Evolutionary conservation across 257 asterid genomes (phyloP), one percentile per base, ranked within the genome.

Genomic region (Plectranthus barbatus): DNA sequence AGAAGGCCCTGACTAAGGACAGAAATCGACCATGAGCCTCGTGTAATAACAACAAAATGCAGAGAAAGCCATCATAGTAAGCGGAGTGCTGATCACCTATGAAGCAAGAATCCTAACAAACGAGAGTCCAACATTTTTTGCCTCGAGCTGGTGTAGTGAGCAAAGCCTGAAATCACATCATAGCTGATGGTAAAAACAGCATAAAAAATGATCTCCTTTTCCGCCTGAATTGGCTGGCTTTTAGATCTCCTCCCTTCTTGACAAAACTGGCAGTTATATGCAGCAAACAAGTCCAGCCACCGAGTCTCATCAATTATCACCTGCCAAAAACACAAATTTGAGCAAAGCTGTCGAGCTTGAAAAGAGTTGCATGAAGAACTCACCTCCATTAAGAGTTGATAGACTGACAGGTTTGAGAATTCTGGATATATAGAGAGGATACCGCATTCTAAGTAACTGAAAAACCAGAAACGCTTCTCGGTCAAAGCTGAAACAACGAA

Each of bases 321-420:
- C 96, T 88, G 81, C 50, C 15, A 60, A 50, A 39, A 75, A 7
- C 44, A 56, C 18, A 44, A 34, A 44, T 56, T n/a, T 2, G 2
- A 40, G 51, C 13, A 34, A 41, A 15, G 7, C 15, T 4, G 21
- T 49, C 72, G 34, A 14, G 36, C 12, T 53, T 21, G n/a, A n/a
- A 34, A 46, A 34, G 15, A 11, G 46, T 24, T 56, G 12, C 23
- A 9, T 7, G 9, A 49, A 54, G 13, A 33, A 71, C 86, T 74
- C 37, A 88, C 96, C 90, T 86, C 96, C 87, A 84, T 80, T 71
- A 86, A 71, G 67, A 79, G 96, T 78, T 88, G 96, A 77, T 88
- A 83, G 63, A 77, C 70, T 0, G 93, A 73, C 41, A 84, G 65
- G 26, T 74, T 72, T 29, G 92, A 80, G 76, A 86, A 83, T 73